Evolutionary conservation across 1,284 basidiomycete genomes (phyloP).

Genomic region (Ganoderma resinaceum): DNA sequence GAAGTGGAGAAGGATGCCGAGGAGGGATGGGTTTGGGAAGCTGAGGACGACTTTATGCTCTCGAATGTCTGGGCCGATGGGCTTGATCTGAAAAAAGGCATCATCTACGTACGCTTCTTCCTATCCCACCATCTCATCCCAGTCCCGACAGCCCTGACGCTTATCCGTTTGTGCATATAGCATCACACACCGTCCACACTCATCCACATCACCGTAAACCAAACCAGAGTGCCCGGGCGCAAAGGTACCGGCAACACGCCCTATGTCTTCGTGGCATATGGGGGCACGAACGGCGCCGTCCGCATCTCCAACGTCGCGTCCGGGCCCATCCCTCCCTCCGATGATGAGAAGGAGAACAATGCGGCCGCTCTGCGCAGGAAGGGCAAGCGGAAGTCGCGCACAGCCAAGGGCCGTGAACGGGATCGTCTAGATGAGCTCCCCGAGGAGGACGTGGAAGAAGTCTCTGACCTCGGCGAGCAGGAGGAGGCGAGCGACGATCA

Average conservation of each 20-base stretch:
- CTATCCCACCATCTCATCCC: background rate
- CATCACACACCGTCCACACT: conserved; percentile 58
- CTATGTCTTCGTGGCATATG: conserved; percentile 61
- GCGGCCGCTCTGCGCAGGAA: conserved; percentile 3
- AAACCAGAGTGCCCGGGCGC: conserved; percentile 51
- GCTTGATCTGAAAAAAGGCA: conserved; percentile 52
- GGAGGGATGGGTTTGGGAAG: conserved; percentile 62
- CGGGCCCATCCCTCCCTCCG: conserved; percentile 8
- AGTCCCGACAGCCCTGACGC: background rate
- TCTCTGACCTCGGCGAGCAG: conserved; percentile 26
- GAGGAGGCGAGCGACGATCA: conserved; percentile 24
- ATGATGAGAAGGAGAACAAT: conserved; percentile 17
- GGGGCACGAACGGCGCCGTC: conserved; percentile 37
- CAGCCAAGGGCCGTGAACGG: background rate
- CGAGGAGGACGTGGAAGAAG: conserved; percentile 25
- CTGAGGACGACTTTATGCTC: conserved; percentile 68
- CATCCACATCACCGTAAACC: conserved; percentile 68
- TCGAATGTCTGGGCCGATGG: conserved; percentile 63
- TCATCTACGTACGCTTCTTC: conserved; percentile 63
- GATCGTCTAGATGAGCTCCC: background rate
- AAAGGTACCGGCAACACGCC: conserved; percentile 66
- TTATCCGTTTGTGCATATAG: conserved; percentile 39
- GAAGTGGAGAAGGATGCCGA: conserved; percentile 43
- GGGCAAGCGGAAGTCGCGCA: conserved; percentile 1
- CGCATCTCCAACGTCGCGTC: conserved; percentile 35